Conservation (phyloP, 345 rosid genomes). For the Schrenkiella parvula region DNA sequence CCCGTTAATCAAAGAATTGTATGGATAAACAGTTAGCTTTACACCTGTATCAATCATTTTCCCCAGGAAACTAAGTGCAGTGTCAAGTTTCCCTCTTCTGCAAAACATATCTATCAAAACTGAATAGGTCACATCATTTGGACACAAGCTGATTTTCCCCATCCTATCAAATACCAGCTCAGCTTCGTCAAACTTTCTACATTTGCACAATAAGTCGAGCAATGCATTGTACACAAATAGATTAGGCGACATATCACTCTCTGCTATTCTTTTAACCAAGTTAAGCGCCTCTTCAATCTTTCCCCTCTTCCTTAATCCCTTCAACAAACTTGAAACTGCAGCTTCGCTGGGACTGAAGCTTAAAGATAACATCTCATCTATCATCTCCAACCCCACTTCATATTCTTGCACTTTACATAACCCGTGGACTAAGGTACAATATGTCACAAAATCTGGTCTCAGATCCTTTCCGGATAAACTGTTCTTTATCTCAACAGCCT, state of each 20-base stretch:
- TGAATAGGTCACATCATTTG: conserved; percentile 65
- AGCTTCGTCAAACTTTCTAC: conserved; percentile 54
- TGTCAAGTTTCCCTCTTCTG: conserved; percentile 63
- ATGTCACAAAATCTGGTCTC: conserved; percentile 62
- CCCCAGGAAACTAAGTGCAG: conserved; percentile 47
- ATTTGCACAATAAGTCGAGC: conserved; percentile 69
- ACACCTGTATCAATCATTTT: conserved; percentile 52
- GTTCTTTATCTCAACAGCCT: conserved; percentile 68
- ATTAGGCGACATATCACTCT: conserved; percentile 51
- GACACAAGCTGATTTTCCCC: conserved; percentile 40
- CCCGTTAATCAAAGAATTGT: conserved; percentile 74
- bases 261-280: conserved; percentile 49
- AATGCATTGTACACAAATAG: conserved; percentile 71
- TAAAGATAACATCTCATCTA: conserved; percentile 64
- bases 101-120: conserved; percentile 77
- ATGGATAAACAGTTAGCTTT: conserved; percentile 60
- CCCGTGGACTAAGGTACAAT: conserved; percentile 68
- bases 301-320: conserved; percentile 70
- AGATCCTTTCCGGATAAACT: conserved; percentile 40
- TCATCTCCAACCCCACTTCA: conserved; percentile 47
- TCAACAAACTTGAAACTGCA: conserved; percentile 57
- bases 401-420: conserved; percentile 59
- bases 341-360: conserved; percentile 68
- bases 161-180: conserved; percentile 58
- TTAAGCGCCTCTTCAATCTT: conserved; percentile 48